Evolutionary conservation across 805 yeast species (phyloP).

Genomic region (Hanseniaspora nectarophila): DNA sequence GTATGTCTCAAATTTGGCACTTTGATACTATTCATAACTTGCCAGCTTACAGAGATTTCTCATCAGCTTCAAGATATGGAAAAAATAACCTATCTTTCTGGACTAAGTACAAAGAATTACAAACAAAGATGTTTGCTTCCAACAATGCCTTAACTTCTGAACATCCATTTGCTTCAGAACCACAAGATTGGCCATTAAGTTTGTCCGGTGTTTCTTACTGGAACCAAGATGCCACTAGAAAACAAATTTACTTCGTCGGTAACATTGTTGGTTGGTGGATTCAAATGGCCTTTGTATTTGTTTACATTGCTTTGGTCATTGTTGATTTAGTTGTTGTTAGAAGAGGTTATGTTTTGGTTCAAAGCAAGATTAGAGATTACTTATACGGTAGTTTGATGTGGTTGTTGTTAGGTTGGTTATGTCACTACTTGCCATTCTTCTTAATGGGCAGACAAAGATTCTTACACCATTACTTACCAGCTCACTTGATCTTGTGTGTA

Average conservation of each 20-base stretch:
- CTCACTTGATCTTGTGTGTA: conserved; percentile 78
- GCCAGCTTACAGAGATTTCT: conserved; percentile 49
- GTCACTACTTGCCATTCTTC: conserved; percentile 85
- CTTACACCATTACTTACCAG: conserved; percentile 89
- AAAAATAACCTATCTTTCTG: conserved; percentile 52
- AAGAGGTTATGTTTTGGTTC: conserved; percentile 51
- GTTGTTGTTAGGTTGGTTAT: conserved; percentile 73
- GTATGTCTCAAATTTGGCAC: conserved; percentile 55
- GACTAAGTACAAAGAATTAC: conserved; percentile 81
- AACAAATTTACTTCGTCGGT: conserved; percentile 83
- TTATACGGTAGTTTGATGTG: conserved; percentile 72
- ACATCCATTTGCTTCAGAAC: conserved; percentile 93
- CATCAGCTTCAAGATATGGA: conserved; percentile 41
- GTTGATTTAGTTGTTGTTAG: conserved; percentile 71
- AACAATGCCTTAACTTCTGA: conserved; percentile 76
- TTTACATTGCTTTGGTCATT: conserved; percentile 50
- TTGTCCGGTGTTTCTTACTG: conserved; percentile 90
- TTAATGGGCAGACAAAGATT: conserved; percentile 88
- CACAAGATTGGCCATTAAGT: conserved; percentile 83
- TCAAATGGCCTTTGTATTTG: conserved; percentile 51
- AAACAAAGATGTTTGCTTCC: conserved; percentile 77
- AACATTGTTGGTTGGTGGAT: conserved; percentile 87
- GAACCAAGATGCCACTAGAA: conserved; percentile 55
- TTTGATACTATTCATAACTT: conserved; percentile 59
- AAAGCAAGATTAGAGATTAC: conserved; percentile 51